Base-by-base conservation (phyloP, 73 alveolate species). In the Paraurostyla sp. region DNA sequence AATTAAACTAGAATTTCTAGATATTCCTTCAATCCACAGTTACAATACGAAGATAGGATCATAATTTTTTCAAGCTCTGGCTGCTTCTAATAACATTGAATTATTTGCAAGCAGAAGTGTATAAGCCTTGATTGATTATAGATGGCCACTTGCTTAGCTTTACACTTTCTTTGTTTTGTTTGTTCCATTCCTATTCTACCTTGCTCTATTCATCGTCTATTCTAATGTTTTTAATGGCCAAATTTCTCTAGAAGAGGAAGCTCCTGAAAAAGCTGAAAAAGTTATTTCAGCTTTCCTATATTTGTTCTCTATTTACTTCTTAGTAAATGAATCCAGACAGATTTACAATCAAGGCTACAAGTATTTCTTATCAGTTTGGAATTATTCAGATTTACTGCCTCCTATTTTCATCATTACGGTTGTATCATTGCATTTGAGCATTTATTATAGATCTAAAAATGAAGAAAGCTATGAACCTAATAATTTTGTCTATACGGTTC, bases 141-240 rank as follows among this genome's bases (percentile, higher is more conserved):
- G 76, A 36, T 87, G 93, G 93, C 87, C 89, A 4, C 30, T 36
- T 2, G 71, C 46, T 20, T 38, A 59, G 22, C 56, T 56, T 22
- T 38, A 48, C 27, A 87, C 85, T 43, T 27, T 87, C 27, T 75
- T 33, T 2, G 23, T 36, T 16, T 29, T 87, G 58, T 87, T 87
- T 50, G 32, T 75, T 30, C 93, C 93, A 22, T 87, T 69, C 59
- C 33, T 87, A 36, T 27, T 87, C 84, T 75, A 73, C 50, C 45
- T 46, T 27, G 30, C 71, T 23, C n/a, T 52, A 18, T 87, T 52
- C 33, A 51, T 54, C 25, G 32, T 52, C 22, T 78, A 52, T 35
- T 78, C 89, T 4, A 73, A 73, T 73, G 87, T 54, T 18, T 51
- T 78, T 38, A 51, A 78, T 51, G 78, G 76, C 3, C 30, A 54